Percentiles rank a stretch among this genome's conserved stretches.
Conservation (phyloP, 2,329 filamentous ascomycete genomes). For the Microsporum ferrugineum region DNA sequence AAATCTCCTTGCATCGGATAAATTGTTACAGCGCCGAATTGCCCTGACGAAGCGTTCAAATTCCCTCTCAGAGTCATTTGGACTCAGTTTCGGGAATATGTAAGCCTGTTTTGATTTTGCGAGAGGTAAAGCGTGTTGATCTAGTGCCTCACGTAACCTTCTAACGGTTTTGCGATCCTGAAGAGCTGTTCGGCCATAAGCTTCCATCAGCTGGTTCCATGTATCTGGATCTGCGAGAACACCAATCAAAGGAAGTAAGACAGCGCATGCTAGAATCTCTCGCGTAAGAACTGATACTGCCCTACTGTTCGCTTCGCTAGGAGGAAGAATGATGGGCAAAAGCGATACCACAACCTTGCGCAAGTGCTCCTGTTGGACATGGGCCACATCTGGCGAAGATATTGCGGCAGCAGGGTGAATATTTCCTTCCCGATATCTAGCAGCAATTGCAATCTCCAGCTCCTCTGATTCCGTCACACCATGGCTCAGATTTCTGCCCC, state of each 20-base stretch:
- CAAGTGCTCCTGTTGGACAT: conserved; percentile 78
- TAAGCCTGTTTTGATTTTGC: conserved; percentile 54
- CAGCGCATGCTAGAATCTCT: conserved; percentile 87
- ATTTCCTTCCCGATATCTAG: conserved; percentile 78
- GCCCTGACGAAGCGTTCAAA: conserved; percentile 91
- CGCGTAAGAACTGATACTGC: conserved; percentile 69
- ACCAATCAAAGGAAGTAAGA: conserved; percentile 69
- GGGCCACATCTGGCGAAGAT: conserved; percentile 70
- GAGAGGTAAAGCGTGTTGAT: conserved; percentile 81
- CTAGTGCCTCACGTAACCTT: conserved; percentile 79
- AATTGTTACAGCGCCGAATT: conserved; percentile 75
- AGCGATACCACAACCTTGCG: conserved; percentile 61
- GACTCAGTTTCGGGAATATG: conserved; percentile 65
- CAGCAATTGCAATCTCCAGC: conserved; percentile 88
- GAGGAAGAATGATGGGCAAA: conserved; percentile 62
- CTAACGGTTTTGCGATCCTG: conserved; percentile 93
- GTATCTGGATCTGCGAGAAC: conserved; percentile 83
- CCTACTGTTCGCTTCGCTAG: conserved; percentile 62
- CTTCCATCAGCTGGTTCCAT: conserved; percentile 95
- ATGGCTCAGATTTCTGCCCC: conserved; percentile 76
- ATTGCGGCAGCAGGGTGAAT: conserved; percentile 77
- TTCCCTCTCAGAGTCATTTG: conserved; percentile 75
- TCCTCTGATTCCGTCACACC: conserved; percentile 94
- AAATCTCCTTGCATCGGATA: conserved; percentile 86
- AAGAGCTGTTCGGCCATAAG: conserved; percentile 69